Evolutionary conservation across 169 alveolate genomes (phyloP).

Genomic region (Eimeria maxima): DNA sequence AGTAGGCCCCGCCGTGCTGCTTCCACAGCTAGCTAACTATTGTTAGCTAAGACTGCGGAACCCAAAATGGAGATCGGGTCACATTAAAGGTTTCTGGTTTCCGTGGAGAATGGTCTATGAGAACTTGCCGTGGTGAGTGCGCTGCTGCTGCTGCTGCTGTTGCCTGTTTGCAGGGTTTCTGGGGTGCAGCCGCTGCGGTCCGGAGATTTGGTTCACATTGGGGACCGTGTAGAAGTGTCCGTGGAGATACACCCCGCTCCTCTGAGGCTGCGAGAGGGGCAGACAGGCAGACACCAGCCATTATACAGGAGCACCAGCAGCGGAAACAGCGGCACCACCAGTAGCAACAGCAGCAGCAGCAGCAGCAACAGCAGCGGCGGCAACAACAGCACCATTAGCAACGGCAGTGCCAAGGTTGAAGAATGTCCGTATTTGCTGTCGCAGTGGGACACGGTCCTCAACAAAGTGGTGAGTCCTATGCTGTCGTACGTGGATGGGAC

Average conservation of each 20-base stretch:
- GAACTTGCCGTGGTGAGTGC: too few relatives aligned
- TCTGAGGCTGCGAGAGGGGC: background rate
- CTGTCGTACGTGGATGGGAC: background rate
- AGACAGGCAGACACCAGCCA: background rate
- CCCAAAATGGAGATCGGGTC: background rate
- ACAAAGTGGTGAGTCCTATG: slow-evolving; percentile 18
- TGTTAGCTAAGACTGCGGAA: background rate
- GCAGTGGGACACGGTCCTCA: background rate
- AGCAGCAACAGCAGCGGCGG: slow-evolving; percentile 33
- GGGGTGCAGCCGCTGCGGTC: slow-evolving; percentile 87
- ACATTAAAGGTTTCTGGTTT: background rate
- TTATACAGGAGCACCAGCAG: background rate
- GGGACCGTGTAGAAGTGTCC: slow-evolving; percentile 91
- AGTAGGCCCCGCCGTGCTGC: slow-evolving; percentile 7
- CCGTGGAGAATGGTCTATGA: background rate
- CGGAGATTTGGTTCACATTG: slow-evolving; percentile 92
- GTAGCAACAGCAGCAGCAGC: background rate
- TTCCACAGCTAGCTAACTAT: background rate
- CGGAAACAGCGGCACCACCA: background rate
- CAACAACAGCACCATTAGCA: background rate
- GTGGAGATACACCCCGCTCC: slow-evolving; percentile 80
- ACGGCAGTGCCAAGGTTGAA: background rate
- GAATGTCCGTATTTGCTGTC: slow-evolving; percentile 35
- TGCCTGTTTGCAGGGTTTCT: slow-evolving; percentile 82
- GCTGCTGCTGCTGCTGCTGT: background rate